Percentiles rank a stretch among this genome's conserved stretches.
phyloP scores from a whole-genome alignment of 768 basidiomycete species.

The Leccinellum luteum region DNA sequence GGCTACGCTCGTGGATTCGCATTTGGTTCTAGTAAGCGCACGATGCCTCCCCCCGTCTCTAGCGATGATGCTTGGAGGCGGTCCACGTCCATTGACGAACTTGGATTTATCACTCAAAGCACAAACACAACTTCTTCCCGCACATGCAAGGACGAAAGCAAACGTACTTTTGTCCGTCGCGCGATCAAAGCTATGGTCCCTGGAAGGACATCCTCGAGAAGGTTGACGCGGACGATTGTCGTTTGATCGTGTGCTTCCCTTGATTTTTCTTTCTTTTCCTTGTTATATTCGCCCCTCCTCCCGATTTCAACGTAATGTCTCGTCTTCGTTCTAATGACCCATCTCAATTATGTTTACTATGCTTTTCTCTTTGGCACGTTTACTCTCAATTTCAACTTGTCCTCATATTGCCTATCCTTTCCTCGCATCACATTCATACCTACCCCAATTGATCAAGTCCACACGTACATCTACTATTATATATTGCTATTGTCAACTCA shows the following conservation, averaged over 20 bases:
- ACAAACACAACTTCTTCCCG: slow-evolving; percentile 20
- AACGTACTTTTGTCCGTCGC: slow-evolving; percentile 56
- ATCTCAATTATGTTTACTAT: slow-evolving; percentile 17
- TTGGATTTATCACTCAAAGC: slow-evolving; percentile 50
- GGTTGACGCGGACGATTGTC: slow-evolving; percentile 41
- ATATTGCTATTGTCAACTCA: slow-evolving; percentile 32
- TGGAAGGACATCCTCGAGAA: slow-evolving; percentile 52
- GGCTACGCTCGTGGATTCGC: slow-evolving; percentile 26
- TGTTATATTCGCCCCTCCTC: not conserved
- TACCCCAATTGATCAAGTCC: too few relatives aligned
- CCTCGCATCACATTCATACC: slow-evolving; percentile 7
- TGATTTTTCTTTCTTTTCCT: not conserved
- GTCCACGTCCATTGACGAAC: slow-evolving; percentile 59
- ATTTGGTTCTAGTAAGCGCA: slow-evolving; percentile 39
- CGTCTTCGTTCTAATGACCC: slow-evolving; percentile 18
- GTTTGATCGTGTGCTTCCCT: slow-evolving; percentile 16
- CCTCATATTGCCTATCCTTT: slow-evolving; percentile 22
- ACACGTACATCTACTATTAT: slow-evolving; percentile 31
- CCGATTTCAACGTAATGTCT: not conserved
- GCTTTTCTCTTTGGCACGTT: slow-evolving; percentile 3
- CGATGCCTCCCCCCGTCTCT: slow-evolving; percentile 72
- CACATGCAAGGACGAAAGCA: slow-evolving; percentile 36
- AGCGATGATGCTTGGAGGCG: slow-evolving; percentile 53
- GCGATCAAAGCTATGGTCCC: slow-evolving; percentile 79
- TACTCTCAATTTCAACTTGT: slow-evolving; percentile 19